These are phyloP conservation scores for Gossypium davidsonii DNA, from an alignment of 441 rosid genomes.

Conservation along the genomic window DNA sequence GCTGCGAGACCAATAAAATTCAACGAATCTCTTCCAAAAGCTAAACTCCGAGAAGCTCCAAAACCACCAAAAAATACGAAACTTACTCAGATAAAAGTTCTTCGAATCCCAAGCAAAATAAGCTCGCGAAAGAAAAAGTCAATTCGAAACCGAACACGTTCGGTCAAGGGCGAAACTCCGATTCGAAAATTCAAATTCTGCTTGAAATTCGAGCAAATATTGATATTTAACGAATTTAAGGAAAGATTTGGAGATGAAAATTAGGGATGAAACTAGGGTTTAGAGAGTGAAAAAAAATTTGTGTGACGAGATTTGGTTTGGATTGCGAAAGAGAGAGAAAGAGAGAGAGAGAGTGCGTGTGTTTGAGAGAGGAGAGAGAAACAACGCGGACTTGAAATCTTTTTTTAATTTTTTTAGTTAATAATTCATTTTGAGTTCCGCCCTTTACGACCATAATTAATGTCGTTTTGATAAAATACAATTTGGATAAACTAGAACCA, in stretches of 20 bases:
- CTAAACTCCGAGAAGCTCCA: constrained; percentile 6
- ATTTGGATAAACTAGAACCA: background rate
- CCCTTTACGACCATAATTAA: background rate
- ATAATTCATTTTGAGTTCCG: constrained; percentile 45
- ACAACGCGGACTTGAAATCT: constrained; percentile 51
- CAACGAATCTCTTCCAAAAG: background rate
- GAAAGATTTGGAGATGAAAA: background rate
- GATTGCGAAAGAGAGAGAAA: constrained; percentile 13
- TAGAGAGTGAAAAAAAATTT: constrained; percentile 7
- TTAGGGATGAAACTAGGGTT: constrained; percentile 22
- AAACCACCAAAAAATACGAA: background rate
- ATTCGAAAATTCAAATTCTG: background rate
- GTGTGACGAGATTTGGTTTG: background rate
- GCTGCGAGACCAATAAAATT: constrained; percentile 6
- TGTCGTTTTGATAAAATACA: background rate
- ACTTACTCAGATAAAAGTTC: constrained; percentile 1
- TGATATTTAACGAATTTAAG: background rate
- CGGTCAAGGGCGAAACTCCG: background rate
- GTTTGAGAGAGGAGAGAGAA: constrained; percentile 21
- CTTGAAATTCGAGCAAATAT: background rate
- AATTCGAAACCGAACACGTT: background rate
- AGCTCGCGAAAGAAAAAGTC: background rate
- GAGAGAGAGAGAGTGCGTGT: background rate
- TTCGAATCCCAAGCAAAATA: background rate
- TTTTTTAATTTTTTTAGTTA: constrained; percentile 38